phyloP scores from a whole-genome alignment of 2,329 filamentous ascomycete genomes.

The Tolypocladium inflatum region DNA sequence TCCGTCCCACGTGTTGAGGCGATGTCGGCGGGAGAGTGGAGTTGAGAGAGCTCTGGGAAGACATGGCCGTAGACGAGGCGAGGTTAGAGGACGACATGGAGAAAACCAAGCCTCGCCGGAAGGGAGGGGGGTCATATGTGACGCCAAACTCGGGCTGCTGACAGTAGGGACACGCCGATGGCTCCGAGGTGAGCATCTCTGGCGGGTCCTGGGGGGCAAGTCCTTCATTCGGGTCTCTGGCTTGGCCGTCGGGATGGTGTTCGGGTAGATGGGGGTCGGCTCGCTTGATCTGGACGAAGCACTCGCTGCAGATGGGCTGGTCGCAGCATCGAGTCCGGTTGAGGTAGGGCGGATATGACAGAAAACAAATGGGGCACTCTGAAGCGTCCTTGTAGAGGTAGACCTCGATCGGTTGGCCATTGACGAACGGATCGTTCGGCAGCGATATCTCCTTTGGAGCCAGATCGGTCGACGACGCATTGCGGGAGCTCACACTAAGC shows the following conservation, averaged over 20 bases:
- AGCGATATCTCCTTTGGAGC: slow-evolving; percentile 69
- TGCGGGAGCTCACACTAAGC: slow-evolving; percentile 64
- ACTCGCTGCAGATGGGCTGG: slow-evolving; percentile 94
- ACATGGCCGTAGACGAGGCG: slow-evolving; percentile 60
- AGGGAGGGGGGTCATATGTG: slow-evolving; percentile 84
- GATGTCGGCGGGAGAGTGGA: slow-evolving; percentile 40
- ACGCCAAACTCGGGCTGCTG: slow-evolving; percentile 92
- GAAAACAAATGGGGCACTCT: slow-evolving; percentile 94
- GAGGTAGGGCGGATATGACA: slow-evolving; percentile 89
- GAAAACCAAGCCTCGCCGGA: slow-evolving; percentile 74
- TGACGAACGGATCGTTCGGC: slow-evolving; percentile 76
- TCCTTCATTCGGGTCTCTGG: slow-evolving; percentile 23
- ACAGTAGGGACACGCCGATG: slow-evolving; percentile 89
- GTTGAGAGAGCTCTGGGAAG: slow-evolving; percentile 72
- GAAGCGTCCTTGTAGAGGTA: slow-evolving; percentile 83
- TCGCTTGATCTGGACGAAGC: slow-evolving; percentile 96
- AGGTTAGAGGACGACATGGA: slow-evolving; percentile 32
- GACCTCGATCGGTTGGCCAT: slow-evolving; percentile 88
- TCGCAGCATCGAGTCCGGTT: slow-evolving; percentile 94
- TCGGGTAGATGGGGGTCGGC: slow-evolving; percentile 85
- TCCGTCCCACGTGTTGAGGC: slow-evolving; percentile 27
- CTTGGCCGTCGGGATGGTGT: slow-evolving; percentile 47
- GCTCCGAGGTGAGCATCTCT: slow-evolving; percentile 75
- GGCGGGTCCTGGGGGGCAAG: slow-evolving; percentile 39
- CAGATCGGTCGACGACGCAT: slow-evolving; percentile 62